phyloP scores from a whole-genome alignment of 1,284 basidiomycete species.

The Puccinia novopanici region DNA sequence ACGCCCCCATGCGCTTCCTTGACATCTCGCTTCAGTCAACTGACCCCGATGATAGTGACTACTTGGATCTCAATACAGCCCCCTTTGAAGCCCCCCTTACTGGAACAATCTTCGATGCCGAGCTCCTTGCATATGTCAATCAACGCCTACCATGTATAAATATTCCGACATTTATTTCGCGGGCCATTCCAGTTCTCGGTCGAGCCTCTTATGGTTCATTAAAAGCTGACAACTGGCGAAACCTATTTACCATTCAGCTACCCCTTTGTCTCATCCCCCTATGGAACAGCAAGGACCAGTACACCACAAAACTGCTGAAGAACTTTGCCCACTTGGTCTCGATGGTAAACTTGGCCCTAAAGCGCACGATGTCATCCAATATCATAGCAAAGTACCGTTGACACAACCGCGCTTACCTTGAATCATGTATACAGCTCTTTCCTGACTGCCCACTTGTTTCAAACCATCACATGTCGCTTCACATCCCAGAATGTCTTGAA shows the following conservation, averaged over 20 bases:
- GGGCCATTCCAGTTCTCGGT: constrained; percentile 32
- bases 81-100: background rate
- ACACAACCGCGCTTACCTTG: background rate
- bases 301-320: background rate
- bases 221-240: constrained; percentile 49
- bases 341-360: constrained; percentile 28
- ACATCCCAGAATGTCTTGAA: constrained; percentile 12
- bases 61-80: background rate
- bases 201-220: too few relatives aligned
- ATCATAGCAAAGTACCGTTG: background rate
- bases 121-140: constrained; percentile 6
- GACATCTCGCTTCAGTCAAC: too few relatives aligned
- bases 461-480: too few relatives aligned
- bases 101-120: background rate
- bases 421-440: too few relatives aligned
- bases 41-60: background rate
- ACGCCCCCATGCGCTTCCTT: too few relatives aligned
- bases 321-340: constrained; percentile 24
- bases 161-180: constrained; percentile 29
- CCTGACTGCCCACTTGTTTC: background rate
- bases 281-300: background rate
- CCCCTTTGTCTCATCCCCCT: constrained; percentile 13
- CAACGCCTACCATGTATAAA: constrained; percentile 1
- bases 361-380: constrained; percentile 16
- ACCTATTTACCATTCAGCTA: constrained; percentile 37